Evolutionary conservation across 2,329 filamentous ascomycete genomes (phyloP), one percentile per base, ranked within the genome.

Genomic region (Passalora sequoiae): DNA sequence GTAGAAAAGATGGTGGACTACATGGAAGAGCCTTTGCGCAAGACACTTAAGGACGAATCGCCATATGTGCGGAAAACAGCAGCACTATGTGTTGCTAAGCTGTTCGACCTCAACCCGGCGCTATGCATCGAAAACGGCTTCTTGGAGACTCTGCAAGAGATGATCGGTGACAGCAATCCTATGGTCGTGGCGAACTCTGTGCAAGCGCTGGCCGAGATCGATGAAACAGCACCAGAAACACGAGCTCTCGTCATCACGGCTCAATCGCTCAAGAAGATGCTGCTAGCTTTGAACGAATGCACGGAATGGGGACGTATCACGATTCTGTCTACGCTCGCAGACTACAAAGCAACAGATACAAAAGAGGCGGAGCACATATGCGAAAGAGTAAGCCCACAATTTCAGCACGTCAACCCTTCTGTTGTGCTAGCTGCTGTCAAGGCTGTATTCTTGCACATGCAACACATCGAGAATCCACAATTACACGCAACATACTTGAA

Each of bases 1-100:
- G 92, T 98, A 43, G 92, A 97, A 58, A 98, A 98, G 69, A 98
- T 98, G 88, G 88, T 97, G 54, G 92, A 98, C 65, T 98, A 98
- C 67, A 97, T 98, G 91, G 92, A 97, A 67, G 92, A 98, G 62
- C 92, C 92, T 10, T 70, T 98, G 51, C 80, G 92, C 58, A 98
- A 98, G 72, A 98, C 92, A 9, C 73, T 98, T 55, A 82, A 89
- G 66, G 92, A 98, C 69, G 92, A 98, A 69, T 97, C 91, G 37
- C 92, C 92, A 1, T 98, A 98, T 66, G 92, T 98, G 49, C 86
- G 92, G 58, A 98, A 98, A 72, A 98, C 92, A 2, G 92, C 92
- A 31, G 92, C 91, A 29, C 92, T 98, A 54, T 97, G 92, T 64
- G 92, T 98, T 32, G 92, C 92, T 40, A 98, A 98, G 69, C 80